Evolutionary conservation across 148 eudicot species (phyloP), one percentile per base, ranked within the genome.

Genomic region (Rhododendron molle): DNA sequence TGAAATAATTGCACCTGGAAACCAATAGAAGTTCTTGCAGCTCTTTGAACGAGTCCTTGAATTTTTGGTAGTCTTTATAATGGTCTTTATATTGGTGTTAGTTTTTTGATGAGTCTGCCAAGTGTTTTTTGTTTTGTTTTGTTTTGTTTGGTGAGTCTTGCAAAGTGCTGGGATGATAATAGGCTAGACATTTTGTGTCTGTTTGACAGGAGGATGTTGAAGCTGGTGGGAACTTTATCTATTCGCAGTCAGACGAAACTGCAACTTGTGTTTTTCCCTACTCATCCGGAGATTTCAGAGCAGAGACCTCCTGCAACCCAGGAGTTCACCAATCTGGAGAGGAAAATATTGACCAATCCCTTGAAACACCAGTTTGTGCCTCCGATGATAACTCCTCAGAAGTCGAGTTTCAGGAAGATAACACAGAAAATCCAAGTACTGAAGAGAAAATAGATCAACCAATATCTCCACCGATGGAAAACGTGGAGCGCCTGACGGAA

Each of bases 141-240:
- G 3, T 50, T 52, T 14, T 40, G 56, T 52, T 52, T 13, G 56
- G 56, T 14, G 18, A 30, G 82, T 15, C 58, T 78, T 40, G 58
- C 40, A 6, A 78, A 47, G 16, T 23, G 49, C 47, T 80, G 23
- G n/a, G 34, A 78, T 34, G 56, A 50, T 18, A 50, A 80, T 28
- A 26, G 40, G 50, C 40, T 79, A 14, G 36, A 52, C 34, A 16
- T 38, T 81, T 26, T 34, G 44, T 7, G 67, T 81, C 69, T 30
- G 82, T 82, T 69, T 79, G 34, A 71, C 94, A 93, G 95, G 93
- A 90, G 86, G 93, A 90, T 60, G 91, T 67, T 52, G 94, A 90
- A 85, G 87, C 81, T 81, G 84, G 81, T 78, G 91, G 76, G 26
- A 86, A 88, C 76, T 79, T 83, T 89, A 86, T 76, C 60, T 80